Evolutionary conservation across 805 yeast species (phyloP), one percentile per base, ranked within the genome.

Genomic region (Spencermartinsiella europaea): DNA sequence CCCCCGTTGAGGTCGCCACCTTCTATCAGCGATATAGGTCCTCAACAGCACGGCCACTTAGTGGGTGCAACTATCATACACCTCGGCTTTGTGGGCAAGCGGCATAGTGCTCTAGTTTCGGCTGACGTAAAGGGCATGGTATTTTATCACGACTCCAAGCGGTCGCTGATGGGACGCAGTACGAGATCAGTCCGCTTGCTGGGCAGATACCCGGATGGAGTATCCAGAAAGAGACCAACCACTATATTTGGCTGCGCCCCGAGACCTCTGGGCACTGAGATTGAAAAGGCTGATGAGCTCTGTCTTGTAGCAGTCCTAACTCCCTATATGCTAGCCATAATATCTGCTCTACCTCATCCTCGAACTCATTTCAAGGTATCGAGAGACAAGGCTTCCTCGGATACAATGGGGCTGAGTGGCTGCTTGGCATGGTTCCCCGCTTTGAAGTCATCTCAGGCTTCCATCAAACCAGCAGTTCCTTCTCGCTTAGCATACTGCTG

Each of bases 361-460:
- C 70, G 67, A 47, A 77, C 82, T 0, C 85, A 81, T 53, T 73
- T 74, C 60, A 77, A 73, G 57, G 62, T 73, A 2, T 76, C 76
- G 0, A 70, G 70, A 46, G 78, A 85, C 3, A 73, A 68, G 43
- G 58, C 58, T 1, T 51, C 63, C 5, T 55, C 65, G 20, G 57
- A 55, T 3, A 38, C 65, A 0, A 46, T 61, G 31, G 68, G 67
- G 0, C 45, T 65, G 21, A 55, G 63, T 22, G 85, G 81, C 0
- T 69, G 76, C 48, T 57, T 81, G 5, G 63, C 75, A 14, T 83
- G 91, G 93, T 81, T 70, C 53, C 93, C 93, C 0, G 75, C 73
- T 8, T 63, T 68, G 2, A 56, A 56, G 7, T 49, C 39, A 4
- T 21, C 41, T 10, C 28, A 36, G 8, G 35, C 27, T 0, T 42